Percentiles rank a stretch among this genome's conserved stretches.
These are phyloP conservation scores for Backusella psychrophila DNA, from an alignment of 192 early-diverging fungal genomes.

Conservation along the genomic window DNA sequence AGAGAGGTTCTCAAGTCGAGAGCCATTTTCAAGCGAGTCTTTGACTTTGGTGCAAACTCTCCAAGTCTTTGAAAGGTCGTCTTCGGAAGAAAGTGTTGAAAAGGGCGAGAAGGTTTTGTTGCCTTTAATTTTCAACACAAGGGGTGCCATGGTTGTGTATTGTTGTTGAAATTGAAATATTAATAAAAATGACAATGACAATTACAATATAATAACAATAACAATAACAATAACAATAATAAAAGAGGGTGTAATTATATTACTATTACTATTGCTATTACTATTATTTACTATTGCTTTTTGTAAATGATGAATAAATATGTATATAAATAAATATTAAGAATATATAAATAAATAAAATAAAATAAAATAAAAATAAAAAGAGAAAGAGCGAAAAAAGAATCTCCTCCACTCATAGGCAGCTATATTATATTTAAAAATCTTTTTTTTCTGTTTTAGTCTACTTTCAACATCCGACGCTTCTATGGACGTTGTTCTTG, in stretches of 20 bases:
- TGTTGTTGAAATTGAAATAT: neutral
- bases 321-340: too few relatives aligned
- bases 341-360: too few relatives aligned
- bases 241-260: too few relatives aligned
- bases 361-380: neutral
- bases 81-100: slow-evolving; percentile 67
- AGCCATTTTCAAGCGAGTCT: slow-evolving; percentile 81
- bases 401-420: neutral
- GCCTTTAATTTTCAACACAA: slow-evolving; percentile 71
- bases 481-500: neutral
- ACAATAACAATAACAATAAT: neutral
- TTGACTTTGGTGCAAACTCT: slow-evolving; percentile 84
- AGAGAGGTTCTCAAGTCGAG: slow-evolving; percentile 81
- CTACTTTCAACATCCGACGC: neutral
- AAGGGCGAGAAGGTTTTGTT: slow-evolving; percentile 73
- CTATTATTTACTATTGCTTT: too few relatives aligned
- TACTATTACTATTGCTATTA: too few relatives aligned
- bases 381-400: neutral
- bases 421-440: neutral
- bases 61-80: slow-evolving; percentile 78
- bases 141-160: slow-evolving; percentile 54
- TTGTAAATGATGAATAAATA: too few relatives aligned
- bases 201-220: neutral
- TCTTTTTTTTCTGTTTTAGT: neutral
- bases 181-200: neutral